phyloP scores from a whole-genome alignment of 2,329 filamentous ascomycete species.

The Cadophora luteo-olivacea region DNA sequence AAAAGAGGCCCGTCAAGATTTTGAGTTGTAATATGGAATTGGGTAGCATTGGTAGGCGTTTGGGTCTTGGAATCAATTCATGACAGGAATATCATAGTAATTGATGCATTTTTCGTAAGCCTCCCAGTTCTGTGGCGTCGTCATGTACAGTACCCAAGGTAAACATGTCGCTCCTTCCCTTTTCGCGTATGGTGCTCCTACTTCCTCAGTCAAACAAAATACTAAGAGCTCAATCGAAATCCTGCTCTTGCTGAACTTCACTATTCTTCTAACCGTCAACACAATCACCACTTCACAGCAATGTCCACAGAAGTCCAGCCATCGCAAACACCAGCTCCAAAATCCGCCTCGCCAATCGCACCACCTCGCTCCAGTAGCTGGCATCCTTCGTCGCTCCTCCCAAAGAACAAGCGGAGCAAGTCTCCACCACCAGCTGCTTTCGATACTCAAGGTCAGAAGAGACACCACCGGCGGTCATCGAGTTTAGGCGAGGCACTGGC shows the following conservation, averaged over 20 bases:
- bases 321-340: conserved; percentile 17
- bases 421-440: conserved; percentile 18
- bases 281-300: conserved; percentile 10
- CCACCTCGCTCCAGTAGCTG: conserved; percentile 17
- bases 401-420: conserved; percentile 11
- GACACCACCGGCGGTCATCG: conserved; percentile 9
- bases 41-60: conserved; percentile 21
- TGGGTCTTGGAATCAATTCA: not conserved
- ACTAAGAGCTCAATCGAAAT: not conserved
- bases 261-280: conserved; percentile 2
- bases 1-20: conserved; percentile 40
- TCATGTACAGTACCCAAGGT: not conserved
- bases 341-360: not conserved
- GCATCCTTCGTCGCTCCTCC: conserved; percentile 16
- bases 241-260: not conserved
- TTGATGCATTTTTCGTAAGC: conserved; percentile 23
- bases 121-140: not conserved
- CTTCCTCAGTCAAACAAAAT: not conserved
- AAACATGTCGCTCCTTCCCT: not conserved
- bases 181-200: not conserved
- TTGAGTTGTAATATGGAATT: conserved; percentile 21
- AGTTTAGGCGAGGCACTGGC: conserved; percentile 13
- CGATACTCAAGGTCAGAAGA: conserved; percentile 5
- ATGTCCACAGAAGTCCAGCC: conserved; percentile 22
- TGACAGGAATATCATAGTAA: conserved; percentile 22